Conservation (phyloP, 805 yeast species). For the Candida awuae region DNA sequence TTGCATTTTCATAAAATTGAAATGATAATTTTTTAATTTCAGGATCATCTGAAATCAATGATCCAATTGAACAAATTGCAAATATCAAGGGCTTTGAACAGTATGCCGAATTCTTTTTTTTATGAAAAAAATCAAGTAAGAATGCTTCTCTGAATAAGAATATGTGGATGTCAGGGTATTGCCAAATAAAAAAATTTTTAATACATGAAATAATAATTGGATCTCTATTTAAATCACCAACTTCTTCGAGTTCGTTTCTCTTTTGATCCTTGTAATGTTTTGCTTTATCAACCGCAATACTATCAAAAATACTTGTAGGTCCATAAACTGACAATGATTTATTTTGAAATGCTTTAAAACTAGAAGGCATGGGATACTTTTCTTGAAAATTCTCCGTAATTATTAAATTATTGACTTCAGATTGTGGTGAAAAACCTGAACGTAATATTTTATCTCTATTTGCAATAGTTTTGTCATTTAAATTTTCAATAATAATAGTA, state of each 20-base stretch:
- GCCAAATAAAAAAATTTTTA: slow-evolving; percentile 44
- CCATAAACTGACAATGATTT: slow-evolving; percentile 2
- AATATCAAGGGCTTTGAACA: slow-evolving; percentile 48
- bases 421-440: too few relatives aligned
- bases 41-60: slow-evolving; percentile 29
- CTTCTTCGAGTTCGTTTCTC: slow-evolving; percentile 9
- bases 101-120: slow-evolving; percentile 34
- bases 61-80: slow-evolving; percentile 53
- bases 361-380: slow-evolving; percentile 1
- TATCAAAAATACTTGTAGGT: slow-evolving; percentile 6
- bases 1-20: slow-evolving; percentile 41
- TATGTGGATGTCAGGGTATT: slow-evolving; percentile 55
- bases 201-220: slow-evolving; percentile 15
- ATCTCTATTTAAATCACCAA: slow-evolving; percentile 28
- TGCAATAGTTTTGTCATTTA: too few relatives aligned
- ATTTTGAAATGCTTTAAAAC: slow-evolving; percentile 1
- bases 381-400: slow-evolving; percentile 29
- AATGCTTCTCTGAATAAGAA: slow-evolving; percentile 57
- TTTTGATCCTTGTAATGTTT: neutral
- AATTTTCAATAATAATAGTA: too few relatives aligned
- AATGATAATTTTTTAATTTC: slow-evolving; percentile 30
- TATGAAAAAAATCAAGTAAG: slow-evolving; percentile 50
- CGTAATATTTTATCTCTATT: too few relatives aligned
- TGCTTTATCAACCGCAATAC: neutral
- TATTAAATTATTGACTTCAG: neutral